These are phyloP conservation scores for Penicillium bovifimosum DNA, from an alignment of 495 filamentous ascomycete species.

Conservation along the genomic window DNA sequence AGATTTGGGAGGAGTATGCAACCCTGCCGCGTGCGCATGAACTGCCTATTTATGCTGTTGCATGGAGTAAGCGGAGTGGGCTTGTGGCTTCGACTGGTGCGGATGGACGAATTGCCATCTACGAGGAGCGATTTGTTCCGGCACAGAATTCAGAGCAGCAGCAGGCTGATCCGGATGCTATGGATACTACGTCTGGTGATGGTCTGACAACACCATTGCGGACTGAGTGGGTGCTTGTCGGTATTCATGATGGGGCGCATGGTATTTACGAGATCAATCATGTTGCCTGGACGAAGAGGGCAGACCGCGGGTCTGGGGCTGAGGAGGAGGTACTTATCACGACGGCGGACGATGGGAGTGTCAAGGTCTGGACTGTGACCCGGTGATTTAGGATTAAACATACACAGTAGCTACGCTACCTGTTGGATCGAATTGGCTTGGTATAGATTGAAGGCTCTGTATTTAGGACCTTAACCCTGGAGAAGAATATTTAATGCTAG, in stretches of 20 bases:
- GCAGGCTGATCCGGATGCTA: constrained; percentile 23
- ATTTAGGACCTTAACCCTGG: background rate
- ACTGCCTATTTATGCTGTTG: constrained; percentile 71
- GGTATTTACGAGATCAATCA: constrained; percentile 93
- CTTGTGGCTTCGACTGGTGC: constrained; percentile 77
- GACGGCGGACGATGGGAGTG: constrained; percentile 74
- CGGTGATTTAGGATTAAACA: constrained; percentile 13
- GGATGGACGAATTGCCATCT: constrained; percentile 79
- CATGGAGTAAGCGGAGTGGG: constrained; percentile 73
- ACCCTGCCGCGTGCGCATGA: constrained; percentile 68
- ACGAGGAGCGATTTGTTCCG: constrained; percentile 53
- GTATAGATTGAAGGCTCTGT: background rate
- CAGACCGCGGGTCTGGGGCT: constrained; percentile 30
- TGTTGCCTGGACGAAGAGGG: constrained; percentile 62
- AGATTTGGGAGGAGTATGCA: constrained; percentile 73
- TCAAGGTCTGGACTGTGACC: constrained; percentile 62
- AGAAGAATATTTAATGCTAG: background rate
- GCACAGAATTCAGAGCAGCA: constrained; percentile 9
- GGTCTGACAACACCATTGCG: background rate
- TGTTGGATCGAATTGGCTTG: background rate
- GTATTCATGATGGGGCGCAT: constrained; percentile 64
- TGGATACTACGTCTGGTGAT: constrained; percentile 29
- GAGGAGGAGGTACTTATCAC: constrained; percentile 70
- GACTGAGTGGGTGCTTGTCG: constrained; percentile 64
- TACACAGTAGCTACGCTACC: no score